phyloP scores from a whole-genome alignment of 169 alveolate species.

The Plasmodium vivax region DNA sequence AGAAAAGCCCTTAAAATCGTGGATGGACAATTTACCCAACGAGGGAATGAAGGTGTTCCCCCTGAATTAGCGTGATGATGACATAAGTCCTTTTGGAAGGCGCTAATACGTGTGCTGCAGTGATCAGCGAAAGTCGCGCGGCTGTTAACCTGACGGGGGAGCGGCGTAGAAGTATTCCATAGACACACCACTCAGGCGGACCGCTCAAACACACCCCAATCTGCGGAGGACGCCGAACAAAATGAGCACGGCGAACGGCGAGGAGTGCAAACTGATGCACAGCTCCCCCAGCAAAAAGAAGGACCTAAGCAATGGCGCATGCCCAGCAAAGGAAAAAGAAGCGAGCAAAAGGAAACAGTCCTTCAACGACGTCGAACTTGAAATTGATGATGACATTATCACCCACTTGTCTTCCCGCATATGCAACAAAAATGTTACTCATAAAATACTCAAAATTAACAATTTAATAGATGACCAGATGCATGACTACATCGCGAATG shows the following conservation, averaged over 20 bases:
- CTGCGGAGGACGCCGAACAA: not conserved
- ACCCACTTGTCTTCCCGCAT: not conserved
- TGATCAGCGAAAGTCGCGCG: not conserved
- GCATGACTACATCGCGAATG: constrained; percentile 7
- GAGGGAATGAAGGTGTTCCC: not conserved
- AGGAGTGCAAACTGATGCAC: not conserved
- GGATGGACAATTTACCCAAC: not conserved
- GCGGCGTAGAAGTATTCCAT: not conserved
- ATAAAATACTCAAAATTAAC: constrained; percentile 42
- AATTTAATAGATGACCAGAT: constrained; percentile 48
- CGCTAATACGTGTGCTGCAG: not conserved
- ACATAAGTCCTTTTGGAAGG: not conserved
- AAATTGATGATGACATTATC: constrained; percentile 41
- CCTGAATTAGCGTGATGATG: not conserved
- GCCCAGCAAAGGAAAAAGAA: not conserved
- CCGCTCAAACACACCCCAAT: not conserved
- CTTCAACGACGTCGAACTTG: constrained; percentile 34
- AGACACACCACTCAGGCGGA: not conserved
- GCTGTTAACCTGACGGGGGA: not conserved
- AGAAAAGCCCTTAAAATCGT: not conserved
- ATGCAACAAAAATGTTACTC: constrained; percentile 42
- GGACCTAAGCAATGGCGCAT: not conserved
- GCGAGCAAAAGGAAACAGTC: not conserved
- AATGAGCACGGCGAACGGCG: constrained; percentile 3
- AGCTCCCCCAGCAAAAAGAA: not conserved